These are phyloP conservation scores for Aureobasidium sp. DNA, from an alignment of 2,329 filamentous ascomycete species.

Conservation along the genomic window DNA sequence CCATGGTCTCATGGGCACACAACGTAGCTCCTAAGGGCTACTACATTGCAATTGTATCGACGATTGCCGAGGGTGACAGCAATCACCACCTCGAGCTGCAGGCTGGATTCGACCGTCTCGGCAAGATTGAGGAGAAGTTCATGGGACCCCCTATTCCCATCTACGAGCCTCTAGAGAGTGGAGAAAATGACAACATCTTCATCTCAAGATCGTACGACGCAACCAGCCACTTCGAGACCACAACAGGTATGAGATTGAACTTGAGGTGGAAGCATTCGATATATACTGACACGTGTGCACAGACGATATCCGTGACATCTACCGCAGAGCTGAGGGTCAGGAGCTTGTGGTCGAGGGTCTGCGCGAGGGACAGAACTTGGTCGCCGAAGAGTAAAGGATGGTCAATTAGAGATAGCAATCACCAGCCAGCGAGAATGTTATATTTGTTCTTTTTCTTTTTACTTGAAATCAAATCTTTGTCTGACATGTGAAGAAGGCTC, in stretches of 20 bases:
- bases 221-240: conserved; percentile 94
- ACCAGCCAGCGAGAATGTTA: not conserved
- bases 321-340: conserved; percentile 71
- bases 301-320: conserved; percentile 94
- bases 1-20: conserved; percentile 88
- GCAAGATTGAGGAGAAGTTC: conserved; percentile 93
- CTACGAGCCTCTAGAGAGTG: conserved; percentile 81
- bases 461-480: not conserved
- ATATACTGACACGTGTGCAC: conserved; percentile 18
- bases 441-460: not conserved
- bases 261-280: not conserved
- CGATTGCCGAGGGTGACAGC: conserved; percentile 80
- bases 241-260: conserved; percentile 42
- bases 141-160: conserved; percentile 88
- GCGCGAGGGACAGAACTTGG: conserved; percentile 65
- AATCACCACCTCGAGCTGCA: conserved; percentile 96
- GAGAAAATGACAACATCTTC: conserved; percentile 82
- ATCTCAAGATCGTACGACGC: conserved; percentile 99
- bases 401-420: not conserved
- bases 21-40: conserved; percentile 99
- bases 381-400: conserved; percentile 47
- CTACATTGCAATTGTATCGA: conserved; percentile 97
- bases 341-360: conserved; percentile 83
- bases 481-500: conserved; percentile 6
- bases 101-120: conserved; percentile 83